Base-by-base conservation (phyloP, 306 rosid species). In the Cyclanthera cordifolia region DNA sequence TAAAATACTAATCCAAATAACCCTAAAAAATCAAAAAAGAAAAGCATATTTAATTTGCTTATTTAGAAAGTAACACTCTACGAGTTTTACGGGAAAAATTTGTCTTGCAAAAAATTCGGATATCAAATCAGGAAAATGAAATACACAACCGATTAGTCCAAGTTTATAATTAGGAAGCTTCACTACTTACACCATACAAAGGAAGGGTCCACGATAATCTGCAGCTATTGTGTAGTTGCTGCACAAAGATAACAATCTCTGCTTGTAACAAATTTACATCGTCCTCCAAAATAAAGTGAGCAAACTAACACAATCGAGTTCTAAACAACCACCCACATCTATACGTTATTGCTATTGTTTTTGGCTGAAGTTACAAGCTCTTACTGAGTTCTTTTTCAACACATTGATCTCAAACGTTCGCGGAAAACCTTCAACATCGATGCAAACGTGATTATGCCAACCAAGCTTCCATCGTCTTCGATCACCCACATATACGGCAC, bases 401-500 rank as follows among this genome's bases (percentile, higher is more conserved):
- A 46, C 83, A 78, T 69, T 8, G 76, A 72, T 66, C 80, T 82
- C 60, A 87, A 56, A 37, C 69, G 88, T 48, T 85, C 95, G 66
- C 88, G 85, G 65, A 93, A 86, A 70, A 86, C 76, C 59, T 81
- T 82, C 78, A 93, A 74, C 82, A 93, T 88, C 49, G 76, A 74
- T 5, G 79, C 65, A 32, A 82, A 88, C 1, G 96, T 88, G 43
- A 85, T 91, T 28, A 86, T 83, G 46, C 97, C 99, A 9, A 45
- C 73, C 80, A 93, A 82, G 24, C 82, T 78, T 49, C 85, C 88
- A 64, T 93, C 88, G 24, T 83, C 87, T 76, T 90, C 85, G 14
- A 83, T 89, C 53, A 93, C 99, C 99, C 99, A 93, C 34, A 82
- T 85, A 53, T 88, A 88, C 48, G 81, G 80, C 39, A 83, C 88